Evolutionary conservation across 495 filamentous ascomycete genomes (phyloP).

Genomic region (Penicillium malachiteum): DNA sequence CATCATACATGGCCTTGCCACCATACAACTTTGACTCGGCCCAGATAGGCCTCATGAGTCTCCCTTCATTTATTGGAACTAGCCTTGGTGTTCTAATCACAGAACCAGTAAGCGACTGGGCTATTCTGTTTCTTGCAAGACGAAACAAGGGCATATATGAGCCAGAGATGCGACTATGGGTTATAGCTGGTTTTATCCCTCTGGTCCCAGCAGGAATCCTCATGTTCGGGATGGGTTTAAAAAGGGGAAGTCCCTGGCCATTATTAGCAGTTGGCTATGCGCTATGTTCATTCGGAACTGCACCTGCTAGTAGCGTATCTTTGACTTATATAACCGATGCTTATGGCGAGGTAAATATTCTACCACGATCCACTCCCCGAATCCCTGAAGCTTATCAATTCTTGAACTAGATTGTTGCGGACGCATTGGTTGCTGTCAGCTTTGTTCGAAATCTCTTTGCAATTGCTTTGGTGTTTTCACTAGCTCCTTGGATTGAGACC

Average conservation of each 20-base stretch:
- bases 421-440: slow-evolving; percentile 31
- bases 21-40: slow-evolving; percentile 40
- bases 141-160: slow-evolving; percentile 37
- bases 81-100: slow-evolving; percentile 29
- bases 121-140: slow-evolving; percentile 26
- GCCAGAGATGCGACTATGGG: slow-evolving; percentile 36
- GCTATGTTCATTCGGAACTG: slow-evolving; percentile 23
- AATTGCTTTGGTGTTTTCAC: slow-evolving; percentile 31
- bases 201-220: slow-evolving; percentile 28
- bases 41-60: slow-evolving; percentile 35
- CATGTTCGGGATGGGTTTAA: slow-evolving; percentile 32
- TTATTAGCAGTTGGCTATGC: slow-evolving; percentile 26
- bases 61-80: slow-evolving; percentile 35
- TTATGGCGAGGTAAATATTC: slow-evolving; percentile 31
- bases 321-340: slow-evolving; percentile 37
- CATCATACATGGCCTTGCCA: slow-evolving; percentile 28
- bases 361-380: neutral
- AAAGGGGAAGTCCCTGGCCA: slow-evolving; percentile 28
- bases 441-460: slow-evolving; percentile 30
- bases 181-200: slow-evolving; percentile 18
- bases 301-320: slow-evolving; percentile 24
- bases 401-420: slow-evolving; percentile 29
- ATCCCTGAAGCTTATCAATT: neutral
- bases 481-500: slow-evolving; percentile 30
- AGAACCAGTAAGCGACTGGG: slow-evolving; percentile 36